Percentiles rank a stretch among this genome's conserved stretches.
Evolutionary conservation across 306 rosid species (phyloP).

Genomic region (Quercus gilva): DNA sequence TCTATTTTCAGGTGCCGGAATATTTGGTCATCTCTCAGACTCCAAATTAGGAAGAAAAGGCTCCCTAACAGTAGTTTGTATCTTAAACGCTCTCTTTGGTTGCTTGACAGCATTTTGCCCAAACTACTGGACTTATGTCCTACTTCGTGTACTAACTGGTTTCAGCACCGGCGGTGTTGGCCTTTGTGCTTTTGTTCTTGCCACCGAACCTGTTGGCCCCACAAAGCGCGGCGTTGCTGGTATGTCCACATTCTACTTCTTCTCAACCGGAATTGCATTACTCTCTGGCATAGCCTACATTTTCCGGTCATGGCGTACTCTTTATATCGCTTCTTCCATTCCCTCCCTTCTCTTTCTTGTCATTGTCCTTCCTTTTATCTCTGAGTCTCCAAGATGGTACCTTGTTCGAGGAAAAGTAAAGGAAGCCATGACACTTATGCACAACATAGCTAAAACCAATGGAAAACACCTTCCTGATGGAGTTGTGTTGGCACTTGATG

Average conservation of each 20-base stretch:
- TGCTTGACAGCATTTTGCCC: conserved; percentile 72
- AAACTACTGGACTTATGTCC: conserved; percentile 44
- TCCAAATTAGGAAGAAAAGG: conserved; percentile 84
- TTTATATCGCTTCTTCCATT: conserved; percentile 65
- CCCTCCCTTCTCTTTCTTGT: conserved; percentile 69
- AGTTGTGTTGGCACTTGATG: conserved; percentile 50
- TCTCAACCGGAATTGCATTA: conserved; percentile 72
- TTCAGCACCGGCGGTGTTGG: conserved; percentile 86
- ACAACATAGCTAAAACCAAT: conserved; percentile 53
- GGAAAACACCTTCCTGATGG: conserved; percentile 55
- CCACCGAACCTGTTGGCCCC: conserved; percentile 81
- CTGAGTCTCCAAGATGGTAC: conserved; percentile 97
- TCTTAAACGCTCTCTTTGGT: conserved; percentile 66
- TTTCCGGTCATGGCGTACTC: conserved; percentile 68
- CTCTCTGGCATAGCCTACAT: conserved; percentile 63
- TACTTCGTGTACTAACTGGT: conserved; percentile 83
- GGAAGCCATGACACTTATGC: conserved; percentile 71
- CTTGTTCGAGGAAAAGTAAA: conserved; percentile 58
- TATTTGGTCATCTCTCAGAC: conserved; percentile 88
- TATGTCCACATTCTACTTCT: conserved; percentile 95
- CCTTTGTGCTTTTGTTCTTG: conserved; percentile 77
- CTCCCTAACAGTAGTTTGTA: conserved; percentile 66
- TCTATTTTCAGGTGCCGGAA: conserved; percentile 73
- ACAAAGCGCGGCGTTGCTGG: conserved; percentile 63
- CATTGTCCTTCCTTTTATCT: conserved; percentile 57